These are phyloP conservation scores for Phaseolus coccineus DNA, from an alignment of 331 rosid species.

Conservation along the genomic window DNA sequence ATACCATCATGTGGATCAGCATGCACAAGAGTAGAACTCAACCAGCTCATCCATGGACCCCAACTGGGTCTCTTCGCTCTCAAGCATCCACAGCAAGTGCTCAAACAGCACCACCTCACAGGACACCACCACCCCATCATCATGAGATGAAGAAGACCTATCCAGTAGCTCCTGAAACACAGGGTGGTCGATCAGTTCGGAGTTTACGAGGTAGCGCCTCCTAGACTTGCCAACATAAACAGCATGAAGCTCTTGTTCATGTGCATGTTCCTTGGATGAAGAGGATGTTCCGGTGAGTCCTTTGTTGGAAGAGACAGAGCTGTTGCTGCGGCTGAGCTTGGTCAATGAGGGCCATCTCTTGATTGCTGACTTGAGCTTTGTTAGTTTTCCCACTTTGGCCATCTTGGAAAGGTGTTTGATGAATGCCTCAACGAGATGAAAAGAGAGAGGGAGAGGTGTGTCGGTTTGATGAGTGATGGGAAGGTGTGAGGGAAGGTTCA, in stretches of 20 bases:
- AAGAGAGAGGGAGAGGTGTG: slow-evolving; percentile 1
- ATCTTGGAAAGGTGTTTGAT: slow-evolving; percentile 54
- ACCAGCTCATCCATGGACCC: slow-evolving; percentile 87
- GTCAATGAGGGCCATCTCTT: slow-evolving; percentile 83
- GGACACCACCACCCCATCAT: slow-evolving; percentile 54
- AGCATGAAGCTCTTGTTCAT: slow-evolving; percentile 49
- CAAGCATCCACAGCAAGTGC: slow-evolving; percentile 93
- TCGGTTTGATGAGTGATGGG: slow-evolving; percentile 20
- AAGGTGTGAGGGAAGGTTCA: slow-evolving; percentile 50
- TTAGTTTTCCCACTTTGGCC: slow-evolving; percentile 80
- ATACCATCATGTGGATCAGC: slow-evolving; percentile 34
- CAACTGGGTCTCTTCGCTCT: slow-evolving; percentile 69
- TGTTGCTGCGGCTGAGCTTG: slow-evolving; percentile 63
- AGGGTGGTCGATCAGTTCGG: slow-evolving; percentile 74
- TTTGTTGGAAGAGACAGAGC: slow-evolving; percentile 44
- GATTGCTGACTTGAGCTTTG: slow-evolving; percentile 86
- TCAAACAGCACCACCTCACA: slow-evolving; percentile 95
- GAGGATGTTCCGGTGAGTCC: not conserved
- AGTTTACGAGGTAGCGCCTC: slow-evolving; percentile 70
- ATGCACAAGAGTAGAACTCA: slow-evolving; percentile 72
- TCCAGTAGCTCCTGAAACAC: slow-evolving; percentile 82
- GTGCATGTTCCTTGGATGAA: not conserved
- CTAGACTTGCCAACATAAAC: slow-evolving; percentile 85
- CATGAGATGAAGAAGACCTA: slow-evolving; percentile 51
- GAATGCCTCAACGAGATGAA: slow-evolving; percentile 23